These are phyloP conservation scores for Colletotrichum tanaceti DNA, from an alignment of 2,329 filamentous ascomycete species.

Conservation along the genomic window DNA sequence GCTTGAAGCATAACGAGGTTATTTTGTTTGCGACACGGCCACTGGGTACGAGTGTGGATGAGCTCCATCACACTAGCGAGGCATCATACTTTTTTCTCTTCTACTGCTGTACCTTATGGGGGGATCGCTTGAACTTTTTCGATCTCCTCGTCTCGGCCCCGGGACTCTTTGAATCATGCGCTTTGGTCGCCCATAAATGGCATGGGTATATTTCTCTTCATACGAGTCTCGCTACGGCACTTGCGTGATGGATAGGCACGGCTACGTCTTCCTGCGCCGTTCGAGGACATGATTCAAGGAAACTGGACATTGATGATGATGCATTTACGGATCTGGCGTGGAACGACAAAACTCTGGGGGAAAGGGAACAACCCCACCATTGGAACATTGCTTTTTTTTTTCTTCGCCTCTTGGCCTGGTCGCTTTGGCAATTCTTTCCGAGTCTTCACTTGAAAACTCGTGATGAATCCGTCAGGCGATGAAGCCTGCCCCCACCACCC, in stretches of 20 bases:
- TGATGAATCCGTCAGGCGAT: neutral
- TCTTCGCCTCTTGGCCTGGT: constrained; percentile 28
- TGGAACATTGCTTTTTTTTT: constrained; percentile 32
- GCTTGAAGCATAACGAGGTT: constrained; percentile 28
- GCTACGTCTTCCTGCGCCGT: constrained; percentile 14
- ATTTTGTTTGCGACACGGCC: constrained; percentile 32
- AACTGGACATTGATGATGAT: constrained; percentile 41
- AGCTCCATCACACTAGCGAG: constrained; percentile 27
- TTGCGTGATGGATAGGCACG: constrained; percentile 35
- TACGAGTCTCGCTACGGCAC: constrained; percentile 30
- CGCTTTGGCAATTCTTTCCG: neutral
- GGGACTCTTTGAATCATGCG: constrained; percentile 40
- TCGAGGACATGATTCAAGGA: constrained; percentile 38
- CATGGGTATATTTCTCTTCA: constrained; percentile 36
- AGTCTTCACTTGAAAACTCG: constrained; percentile 9
- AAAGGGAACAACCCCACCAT: constrained; percentile 31
- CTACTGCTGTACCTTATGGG: constrained; percentile 51
- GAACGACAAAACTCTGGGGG: constrained; percentile 29
- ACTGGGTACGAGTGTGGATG: constrained; percentile 31
- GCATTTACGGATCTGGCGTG: constrained; percentile 40
- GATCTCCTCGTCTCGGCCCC: constrained; percentile 44
- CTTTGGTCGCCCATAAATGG: constrained; percentile 40
- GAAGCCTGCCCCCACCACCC: neutral
- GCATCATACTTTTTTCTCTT: constrained; percentile 48
- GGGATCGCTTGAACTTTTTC: constrained; percentile 46